phyloP scores from a whole-genome alignment of 2,329 filamentous ascomycete genomes.

The Pseudofabraea citricarpa region DNA sequence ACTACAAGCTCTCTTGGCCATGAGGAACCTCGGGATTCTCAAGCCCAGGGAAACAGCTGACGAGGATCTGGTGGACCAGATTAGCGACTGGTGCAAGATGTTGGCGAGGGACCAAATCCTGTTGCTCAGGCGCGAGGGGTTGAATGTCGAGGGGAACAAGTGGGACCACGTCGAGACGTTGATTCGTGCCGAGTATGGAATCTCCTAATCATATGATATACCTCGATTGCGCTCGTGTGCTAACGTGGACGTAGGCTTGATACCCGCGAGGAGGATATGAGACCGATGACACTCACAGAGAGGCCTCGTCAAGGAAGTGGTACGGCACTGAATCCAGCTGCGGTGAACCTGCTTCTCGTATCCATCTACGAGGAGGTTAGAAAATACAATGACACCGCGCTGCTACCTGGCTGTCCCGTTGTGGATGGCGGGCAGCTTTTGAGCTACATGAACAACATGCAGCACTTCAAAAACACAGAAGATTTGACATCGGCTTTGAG shows the following conservation, averaged over 20 bases:
- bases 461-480: neutral
- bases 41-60: too few relatives aligned
- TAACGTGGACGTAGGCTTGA: too few relatives aligned
- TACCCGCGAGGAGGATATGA: neutral
- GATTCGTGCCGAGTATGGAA: neutral
- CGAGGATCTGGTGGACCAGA: neutral
- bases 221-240: too few relatives aligned
- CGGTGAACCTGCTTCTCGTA: neutral
- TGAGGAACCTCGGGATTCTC: neutral
- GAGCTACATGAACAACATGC: neutral
- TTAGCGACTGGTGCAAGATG: slow-evolving; percentile 1
- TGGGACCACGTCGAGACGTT: slow-evolving; percentile 1
- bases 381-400: neutral
- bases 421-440: neutral
- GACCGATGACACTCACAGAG: too few relatives aligned
- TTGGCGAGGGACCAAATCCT: neutral
- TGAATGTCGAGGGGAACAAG: neutral
- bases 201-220: too few relatives aligned
- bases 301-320: neutral
- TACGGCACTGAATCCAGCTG: neutral
- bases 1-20: neutral
- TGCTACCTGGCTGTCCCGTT: neutral
- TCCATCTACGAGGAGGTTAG: neutral
- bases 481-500: neutral
- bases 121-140: neutral